Base-by-base conservation (phyloP, 169 alveolate species). In the Babesia bovis region DNA sequence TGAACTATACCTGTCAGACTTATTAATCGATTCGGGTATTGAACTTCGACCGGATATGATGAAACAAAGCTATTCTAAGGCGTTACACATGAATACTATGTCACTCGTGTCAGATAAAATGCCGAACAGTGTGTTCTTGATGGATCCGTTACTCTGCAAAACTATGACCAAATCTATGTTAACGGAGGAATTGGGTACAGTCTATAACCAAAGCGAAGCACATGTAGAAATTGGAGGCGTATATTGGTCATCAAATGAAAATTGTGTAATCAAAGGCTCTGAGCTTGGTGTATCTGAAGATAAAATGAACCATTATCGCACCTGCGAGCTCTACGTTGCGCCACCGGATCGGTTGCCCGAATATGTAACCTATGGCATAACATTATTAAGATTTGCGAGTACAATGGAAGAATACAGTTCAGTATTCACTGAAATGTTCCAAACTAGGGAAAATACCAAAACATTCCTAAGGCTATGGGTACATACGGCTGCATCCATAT, bases 291-390 rank as follows among this genome's bases (percentile, higher is more conserved):
- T 75, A 23, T 4, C 45, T 12, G 66, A 10, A 32, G 77, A 78
- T 9, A 52, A 69, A 21, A 33, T 25, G 15, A 60, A 38, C 3
- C 51, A 78, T 33, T 78, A 47, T 61, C 15, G 25, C 17, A 32
- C 36, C 44, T 25, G 72, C 28, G 35, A 32, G 5, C 51, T 78
- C 17, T 51, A 32, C n/a, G 66, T 69, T n/a, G 75, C 66, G 28
- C 87, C 87, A n/a, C 82, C 82, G 1, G 76, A 67, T 12, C 56
- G 55, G 23, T 15, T 78, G 35, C 87, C 82, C 12, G 56, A 50
- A n/a, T 49, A 68, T 12, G 57, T 78, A 28, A 21, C 19, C 19
- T 65, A 67, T 35, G 82, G 68, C 19, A 23, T 78, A 33, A 28
- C 50, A 7, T 33, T 67, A 10, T 45, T 68, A 0, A 60, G 72